These are phyloP conservation scores for Boletus semigastroideus DNA, from an alignment of 1,284 basidiomycete genomes.

Conservation along the genomic window DNA sequence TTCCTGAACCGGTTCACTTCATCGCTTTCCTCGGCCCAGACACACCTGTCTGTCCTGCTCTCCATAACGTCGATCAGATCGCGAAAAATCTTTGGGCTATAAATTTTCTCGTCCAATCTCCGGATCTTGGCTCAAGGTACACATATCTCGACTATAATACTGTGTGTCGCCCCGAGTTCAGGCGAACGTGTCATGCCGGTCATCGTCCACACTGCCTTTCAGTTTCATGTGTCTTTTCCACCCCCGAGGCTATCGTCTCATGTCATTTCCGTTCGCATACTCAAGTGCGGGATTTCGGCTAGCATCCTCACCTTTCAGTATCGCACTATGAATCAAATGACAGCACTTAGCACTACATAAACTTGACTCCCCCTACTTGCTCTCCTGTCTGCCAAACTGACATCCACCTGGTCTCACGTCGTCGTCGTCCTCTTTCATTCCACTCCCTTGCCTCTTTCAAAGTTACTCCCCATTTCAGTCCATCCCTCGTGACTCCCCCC, in stretches of 20 bases:
- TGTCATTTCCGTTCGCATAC: slow-evolving; percentile 18
- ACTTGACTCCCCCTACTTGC: background rate
- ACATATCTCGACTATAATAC: slow-evolving; percentile 7
- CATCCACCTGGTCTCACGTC: background rate
- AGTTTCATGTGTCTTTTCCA: background rate
- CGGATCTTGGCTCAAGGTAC: too few species aligned
- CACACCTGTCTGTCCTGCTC: slow-evolving; percentile 2
- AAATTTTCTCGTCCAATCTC: background rate
- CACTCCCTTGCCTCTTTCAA: slow-evolving; percentile 19
- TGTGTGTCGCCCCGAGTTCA: background rate
- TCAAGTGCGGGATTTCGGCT: slow-evolving; percentile 10
- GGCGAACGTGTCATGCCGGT: background rate
- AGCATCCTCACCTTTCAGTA: background rate
- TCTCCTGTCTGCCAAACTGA: slow-evolving; percentile 10
- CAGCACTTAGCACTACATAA: slow-evolving; percentile 8
- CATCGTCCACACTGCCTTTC: slow-evolving; percentile 1
- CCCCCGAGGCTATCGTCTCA: slow-evolving; percentile 3
- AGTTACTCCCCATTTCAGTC: slow-evolving; percentile 8
- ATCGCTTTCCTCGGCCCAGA: slow-evolving; percentile 3
- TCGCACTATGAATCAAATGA: slow-evolving; percentile 5
- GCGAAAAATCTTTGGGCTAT: background rate
- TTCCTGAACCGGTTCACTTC: slow-evolving; percentile 22
- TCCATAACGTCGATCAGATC: background rate
- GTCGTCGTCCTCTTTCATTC: slow-evolving; percentile 4
- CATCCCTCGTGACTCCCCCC: slow-evolving; percentile 26